Evolutionary conservation across 2,329 filamentous ascomycete genomes (phyloP).

Genomic region (Epichloe gansuensis): DNA sequence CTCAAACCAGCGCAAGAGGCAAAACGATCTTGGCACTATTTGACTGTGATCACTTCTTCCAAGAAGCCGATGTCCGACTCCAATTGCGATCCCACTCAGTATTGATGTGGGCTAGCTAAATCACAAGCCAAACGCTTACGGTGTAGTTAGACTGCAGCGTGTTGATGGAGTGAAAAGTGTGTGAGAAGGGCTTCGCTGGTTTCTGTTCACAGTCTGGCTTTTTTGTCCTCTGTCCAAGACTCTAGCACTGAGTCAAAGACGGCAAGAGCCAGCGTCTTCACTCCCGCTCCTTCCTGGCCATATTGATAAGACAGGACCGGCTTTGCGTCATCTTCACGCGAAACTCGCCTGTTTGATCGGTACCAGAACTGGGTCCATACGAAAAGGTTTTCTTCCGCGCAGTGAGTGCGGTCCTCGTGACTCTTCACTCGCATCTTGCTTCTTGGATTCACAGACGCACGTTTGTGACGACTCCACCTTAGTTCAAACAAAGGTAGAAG

Average conservation of each 20-base stretch:
- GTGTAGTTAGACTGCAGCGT: background rate
- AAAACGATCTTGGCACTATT: background rate
- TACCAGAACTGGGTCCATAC: background rate
- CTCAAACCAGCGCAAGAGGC: background rate
- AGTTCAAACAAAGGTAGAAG: background rate
- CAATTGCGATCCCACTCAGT: background rate
- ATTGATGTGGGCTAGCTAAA: background rate
- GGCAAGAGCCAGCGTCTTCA: background rate
- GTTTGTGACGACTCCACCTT: background rate
- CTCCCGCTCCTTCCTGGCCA: constrained; percentile 1
- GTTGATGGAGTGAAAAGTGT: background rate
- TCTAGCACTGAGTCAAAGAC: background rate
- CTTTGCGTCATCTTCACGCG: constrained; percentile 3
- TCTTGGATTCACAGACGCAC: constrained; percentile 3
- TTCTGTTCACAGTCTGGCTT: background rate
- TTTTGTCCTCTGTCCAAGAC: background rate
- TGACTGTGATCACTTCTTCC: background rate
- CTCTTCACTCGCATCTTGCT: background rate
- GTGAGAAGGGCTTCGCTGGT: background rate
- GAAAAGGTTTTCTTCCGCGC: background rate
- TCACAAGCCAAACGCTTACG: background rate
- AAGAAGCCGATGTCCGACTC: background rate
- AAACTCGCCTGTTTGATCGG: constrained; percentile 2
- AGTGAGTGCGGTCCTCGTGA: background rate
- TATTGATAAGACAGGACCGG: background rate